Percentiles rank a stretch among this genome's conserved stretches.
Evolutionary conservation across 2,329 filamentous ascomycete species (phyloP).

Genomic region (Trichophyton simii): DNA sequence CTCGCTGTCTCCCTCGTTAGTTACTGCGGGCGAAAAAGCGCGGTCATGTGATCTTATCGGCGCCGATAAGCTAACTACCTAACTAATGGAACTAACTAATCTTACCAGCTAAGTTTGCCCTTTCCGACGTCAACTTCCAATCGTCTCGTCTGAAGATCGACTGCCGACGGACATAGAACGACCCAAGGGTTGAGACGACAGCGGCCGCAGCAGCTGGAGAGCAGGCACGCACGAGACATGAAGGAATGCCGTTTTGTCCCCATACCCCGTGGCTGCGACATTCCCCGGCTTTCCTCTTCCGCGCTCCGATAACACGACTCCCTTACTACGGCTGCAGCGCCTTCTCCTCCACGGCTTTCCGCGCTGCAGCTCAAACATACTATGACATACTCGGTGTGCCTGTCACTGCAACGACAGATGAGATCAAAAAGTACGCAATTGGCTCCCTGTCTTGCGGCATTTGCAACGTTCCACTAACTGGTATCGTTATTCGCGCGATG

Average conservation of each 20-base stretch:
- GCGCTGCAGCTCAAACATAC: conserved; percentile 43
- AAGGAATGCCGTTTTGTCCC: conserved; percentile 48
- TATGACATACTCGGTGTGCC: conserved; percentile 73
- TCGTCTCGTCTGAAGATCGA: too few relatives aligned
- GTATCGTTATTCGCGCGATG: background rate
- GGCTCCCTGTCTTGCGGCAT: background rate
- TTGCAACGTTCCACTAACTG: conserved; percentile 1
- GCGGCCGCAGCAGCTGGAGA: background rate
- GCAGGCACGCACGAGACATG: conserved; percentile 15
- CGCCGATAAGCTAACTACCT: background rate
- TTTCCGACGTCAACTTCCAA: background rate
- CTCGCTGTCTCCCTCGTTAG: too few relatives aligned
- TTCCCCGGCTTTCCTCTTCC: conserved; percentile 5
- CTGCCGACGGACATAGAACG: background rate
- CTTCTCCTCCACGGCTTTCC: conserved; percentile 37
- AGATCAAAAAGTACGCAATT: conserved; percentile 64
- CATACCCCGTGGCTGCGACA: conserved; percentile 15
- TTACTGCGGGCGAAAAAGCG: background rate
- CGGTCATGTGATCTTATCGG: background rate
- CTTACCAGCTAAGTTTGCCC: background rate
- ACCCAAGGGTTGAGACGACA: background rate
- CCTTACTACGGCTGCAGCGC: conserved; percentile 6
- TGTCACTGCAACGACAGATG: conserved; percentile 53
- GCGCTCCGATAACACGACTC: conserved; percentile 9
- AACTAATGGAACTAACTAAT: too few relatives aligned